Evolutionary conservation across 2,329 filamentous ascomycete genomes (phyloP).

Genomic region (Penicillium freii): DNA sequence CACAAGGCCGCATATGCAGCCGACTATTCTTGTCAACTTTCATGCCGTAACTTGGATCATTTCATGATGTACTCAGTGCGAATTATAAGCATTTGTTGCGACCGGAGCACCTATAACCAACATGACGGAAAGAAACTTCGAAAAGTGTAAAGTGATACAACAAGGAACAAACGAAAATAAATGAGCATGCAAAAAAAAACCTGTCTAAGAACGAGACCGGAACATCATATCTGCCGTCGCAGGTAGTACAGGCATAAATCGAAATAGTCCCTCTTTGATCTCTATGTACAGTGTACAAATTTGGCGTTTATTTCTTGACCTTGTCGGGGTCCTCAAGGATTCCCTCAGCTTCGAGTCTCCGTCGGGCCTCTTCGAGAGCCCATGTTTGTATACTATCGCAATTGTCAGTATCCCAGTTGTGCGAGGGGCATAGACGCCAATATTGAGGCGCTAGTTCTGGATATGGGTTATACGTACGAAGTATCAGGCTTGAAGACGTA

Average conservation of each 20-base stretch:
- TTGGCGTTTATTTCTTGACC: conserved; percentile 49
- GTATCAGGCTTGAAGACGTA: conserved; percentile 98
- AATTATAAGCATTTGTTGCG: conserved; percentile 15
- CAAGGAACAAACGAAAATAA: conserved; percentile 27
- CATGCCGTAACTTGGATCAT: not conserved
- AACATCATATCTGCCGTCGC: conserved; percentile 31
- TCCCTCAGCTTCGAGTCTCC: conserved; percentile 92
- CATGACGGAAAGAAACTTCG: conserved; percentile 20
- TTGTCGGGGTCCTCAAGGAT: conserved; percentile 75
- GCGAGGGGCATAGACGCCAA: not conserved
- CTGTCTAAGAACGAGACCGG: conserved; percentile 36
- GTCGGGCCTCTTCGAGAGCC: conserved; percentile 94
- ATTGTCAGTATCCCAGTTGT: conserved; percentile 20
- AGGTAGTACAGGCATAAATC: conserved; percentile 32
- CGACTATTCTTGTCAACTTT: not conserved
- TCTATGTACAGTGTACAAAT: conserved; percentile 44
- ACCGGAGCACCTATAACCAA: conserved; percentile 19
- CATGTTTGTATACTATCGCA: conserved; percentile 88
- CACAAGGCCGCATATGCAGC: not conserved
- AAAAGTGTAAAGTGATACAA: conserved; percentile 24
- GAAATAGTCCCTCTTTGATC: conserved; percentile 33
- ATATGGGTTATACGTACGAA: conserved; percentile 66
- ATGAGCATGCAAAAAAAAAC: conserved; percentile 32
- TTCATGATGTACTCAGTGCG: not conserved
- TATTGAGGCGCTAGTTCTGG: not conserved